A percentile compares a stretch with the other conserved stretches of the same genome.
These are phyloP conservation scores for Cyclaneusma minus DNA, from an alignment of 2,329 filamentous ascomycete genomes.

Conservation along the genomic window DNA sequence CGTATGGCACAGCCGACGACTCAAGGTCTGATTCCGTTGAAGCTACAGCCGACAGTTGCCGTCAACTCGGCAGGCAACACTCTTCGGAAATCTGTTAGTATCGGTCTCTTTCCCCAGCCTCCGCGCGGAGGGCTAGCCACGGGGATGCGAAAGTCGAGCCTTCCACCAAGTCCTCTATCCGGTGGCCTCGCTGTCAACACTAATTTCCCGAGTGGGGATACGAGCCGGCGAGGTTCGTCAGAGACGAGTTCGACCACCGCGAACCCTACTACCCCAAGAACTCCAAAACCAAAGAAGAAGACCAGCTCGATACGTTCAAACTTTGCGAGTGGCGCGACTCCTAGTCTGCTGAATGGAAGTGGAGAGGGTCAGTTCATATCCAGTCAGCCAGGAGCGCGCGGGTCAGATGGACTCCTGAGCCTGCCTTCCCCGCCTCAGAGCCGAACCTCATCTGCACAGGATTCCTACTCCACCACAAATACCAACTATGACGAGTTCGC, in stretches of 20 bases:
- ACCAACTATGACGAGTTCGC: conserved; percentile 74
- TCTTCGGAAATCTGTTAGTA: conserved; percentile 78
- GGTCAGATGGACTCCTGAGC: conserved; percentile 62
- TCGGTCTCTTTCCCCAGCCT: conserved; percentile 84
- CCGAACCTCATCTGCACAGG: conserved; percentile 80
- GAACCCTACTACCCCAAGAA: conserved; percentile 7
- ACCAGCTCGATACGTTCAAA: conserved; percentile 19
- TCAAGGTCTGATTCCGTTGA: conserved; percentile 33
- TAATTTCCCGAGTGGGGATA: no score
- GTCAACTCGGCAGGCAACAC: conserved; percentile 49
- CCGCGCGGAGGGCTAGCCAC: no score
- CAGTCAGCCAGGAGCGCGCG: conserved; percentile 42
- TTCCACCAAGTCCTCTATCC: conserved; percentile 45
- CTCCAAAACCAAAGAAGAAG: conserved; percentile 12
- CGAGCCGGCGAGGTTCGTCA: no score
- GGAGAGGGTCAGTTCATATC: conserved; percentile 62
- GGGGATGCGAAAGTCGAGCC: conserved; percentile 40
- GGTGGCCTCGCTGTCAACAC: conserved; percentile 32
- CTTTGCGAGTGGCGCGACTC: conserved; percentile 29
- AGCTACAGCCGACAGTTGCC: conserved; percentile 37
- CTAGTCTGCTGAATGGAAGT: conserved; percentile 65
- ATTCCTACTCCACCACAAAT: conserved; percentile 79
- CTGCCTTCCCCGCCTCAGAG: conserved; percentile 75
- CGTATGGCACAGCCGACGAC: conserved; percentile 31
- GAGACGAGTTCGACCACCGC: no score